These are phyloP conservation scores for Ceriops tagal DNA, from an alignment of 345 rosid genomes.

Conservation along the genomic window DNA sequence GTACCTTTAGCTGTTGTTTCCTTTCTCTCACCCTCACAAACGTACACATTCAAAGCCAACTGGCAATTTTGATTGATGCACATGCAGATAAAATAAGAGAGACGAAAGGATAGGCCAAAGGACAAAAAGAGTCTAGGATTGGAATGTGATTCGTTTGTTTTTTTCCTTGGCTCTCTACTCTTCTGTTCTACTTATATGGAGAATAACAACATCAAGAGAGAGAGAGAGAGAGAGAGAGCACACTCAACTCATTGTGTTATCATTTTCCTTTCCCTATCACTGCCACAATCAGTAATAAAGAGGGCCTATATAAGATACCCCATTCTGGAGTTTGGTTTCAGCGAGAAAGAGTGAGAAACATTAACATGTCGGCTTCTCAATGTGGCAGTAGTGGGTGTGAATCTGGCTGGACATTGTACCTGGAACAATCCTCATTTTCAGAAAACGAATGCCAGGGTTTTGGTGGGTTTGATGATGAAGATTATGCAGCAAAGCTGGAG, in stretches of 20 bases:
- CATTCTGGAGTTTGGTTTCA: conserved; percentile 11
- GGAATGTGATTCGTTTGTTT: conserved; percentile 39
- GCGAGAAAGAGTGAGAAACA: conserved; percentile 11
- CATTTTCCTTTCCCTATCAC: conserved; percentile 5
- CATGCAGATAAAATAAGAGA: conserved; percentile 30
- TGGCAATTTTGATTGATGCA: conserved; percentile 56
- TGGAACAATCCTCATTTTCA: conserved; percentile 53
- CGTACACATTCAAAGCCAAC: conserved; percentile 43
- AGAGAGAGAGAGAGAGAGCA: neutral
- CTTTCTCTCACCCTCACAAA: conserved; percentile 4
- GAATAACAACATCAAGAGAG: conserved; percentile 3
- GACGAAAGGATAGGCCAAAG: conserved; percentile 28
- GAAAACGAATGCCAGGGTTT: conserved; percentile 23
- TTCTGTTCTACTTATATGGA: conserved; percentile 27
- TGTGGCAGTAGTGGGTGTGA: conserved; percentile 61
- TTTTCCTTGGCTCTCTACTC: conserved; percentile 14
- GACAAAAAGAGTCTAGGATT: conserved; percentile 51
- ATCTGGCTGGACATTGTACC: conserved; percentile 82
- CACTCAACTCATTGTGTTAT: neutral
- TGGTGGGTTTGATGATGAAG: conserved; percentile 22
- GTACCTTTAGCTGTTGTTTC: conserved; percentile 17
- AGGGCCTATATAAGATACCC: conserved; percentile 9
- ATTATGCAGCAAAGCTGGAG: conserved; percentile 13
- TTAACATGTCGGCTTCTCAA: conserved; percentile 53
- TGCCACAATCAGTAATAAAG: neutral